Conservation (phyloP, 768 basidiomycete genomes). For the Lactarius pseudohatsudake region DNA sequence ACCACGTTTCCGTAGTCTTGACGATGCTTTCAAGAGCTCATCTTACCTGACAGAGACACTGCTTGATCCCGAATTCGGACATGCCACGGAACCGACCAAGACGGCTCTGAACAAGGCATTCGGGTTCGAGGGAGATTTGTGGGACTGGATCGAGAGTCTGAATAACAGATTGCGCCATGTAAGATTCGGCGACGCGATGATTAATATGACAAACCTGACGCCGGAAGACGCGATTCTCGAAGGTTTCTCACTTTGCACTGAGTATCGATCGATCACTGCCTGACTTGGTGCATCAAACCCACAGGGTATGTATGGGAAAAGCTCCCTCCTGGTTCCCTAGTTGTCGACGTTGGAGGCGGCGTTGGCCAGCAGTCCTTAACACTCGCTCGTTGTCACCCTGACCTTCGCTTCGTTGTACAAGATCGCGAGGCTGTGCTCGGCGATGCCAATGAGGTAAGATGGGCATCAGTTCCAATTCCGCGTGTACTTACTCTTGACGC, state of each 20-base stretch:
- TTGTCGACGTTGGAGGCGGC: neutral
- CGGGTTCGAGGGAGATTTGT: neutral
- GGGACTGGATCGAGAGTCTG: neutral
- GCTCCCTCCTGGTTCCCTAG: neutral
- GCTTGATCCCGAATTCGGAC: slow-evolving; percentile 32
- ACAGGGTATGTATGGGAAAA: neutral
- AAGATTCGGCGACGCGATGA: slow-evolving; percentile 34
- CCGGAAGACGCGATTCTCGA: slow-evolving; percentile 1
- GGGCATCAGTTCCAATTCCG: neutral
- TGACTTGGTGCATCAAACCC: neutral
- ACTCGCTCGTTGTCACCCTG: neutral
- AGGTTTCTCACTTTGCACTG: neutral
- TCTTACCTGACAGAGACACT: slow-evolving; percentile 38
- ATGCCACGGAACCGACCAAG: neutral
- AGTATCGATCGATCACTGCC: neutral
- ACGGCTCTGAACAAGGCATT: neutral
- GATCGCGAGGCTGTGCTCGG: neutral
- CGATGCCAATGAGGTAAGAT: neutral
- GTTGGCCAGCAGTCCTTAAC: neutral
- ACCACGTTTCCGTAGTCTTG: slow-evolving; percentile 18
- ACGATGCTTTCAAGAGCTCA: slow-evolving; percentile 37
- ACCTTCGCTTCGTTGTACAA: neutral
- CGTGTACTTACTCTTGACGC: neutral
- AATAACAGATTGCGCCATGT: neutral
- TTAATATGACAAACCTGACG: slow-evolving; percentile 29